Evolutionary conservation across 768 basidiomycete genomes (phyloP), one percentile per base, ranked within the genome.

Genomic region (Pulveroboletus frians): DNA sequence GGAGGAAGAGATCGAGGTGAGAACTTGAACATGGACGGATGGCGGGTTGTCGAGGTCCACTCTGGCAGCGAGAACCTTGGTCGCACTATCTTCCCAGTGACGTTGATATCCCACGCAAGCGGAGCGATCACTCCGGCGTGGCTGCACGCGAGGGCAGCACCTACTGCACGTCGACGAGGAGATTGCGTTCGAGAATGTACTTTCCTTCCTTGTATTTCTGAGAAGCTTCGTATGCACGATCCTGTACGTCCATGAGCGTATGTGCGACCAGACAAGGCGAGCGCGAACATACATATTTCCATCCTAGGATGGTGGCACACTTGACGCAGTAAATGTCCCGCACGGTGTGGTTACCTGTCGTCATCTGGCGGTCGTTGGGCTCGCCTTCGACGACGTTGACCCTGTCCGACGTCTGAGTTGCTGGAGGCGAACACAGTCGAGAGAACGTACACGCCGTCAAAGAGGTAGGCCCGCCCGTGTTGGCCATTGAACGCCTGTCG

Each of bases 131-230:
- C 39, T 45, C 37, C 52, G 38, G 47, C 21, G 46, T 47, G 38
- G 50, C 47, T n/a, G 54, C 47, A 37, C 50, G 47, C 30, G 23
- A 8, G 40, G n/a, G 42, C 42, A 35, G 54, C 37, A 27, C 44
- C 69, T 75, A 92, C 73, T 92, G 86, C 47, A 92, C 89, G 62
- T 92, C 89, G 58, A 84, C 77, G 61, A 92, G 85, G 61, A 92
- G 77, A 65, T 88, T 89, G 62, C 91, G 85, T 72, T 99, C 95
- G 54, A 99, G 88, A 66, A 99, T 98, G 69, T 82, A 96, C 75
- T 93, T 93, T 65, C 93, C 92, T 73, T 99, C 95, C 66, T 99
- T 99, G 77, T 98, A 99, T 69, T 87, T 91, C 78, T 99, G 94
- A 8, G 83, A 78, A 10, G 76, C 64, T 63, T 97, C 94, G 64